Evolutionary conservation across 768 basidiomycete genomes (phyloP), one percentile per base, ranked within the genome.

Genomic region (Podaxis sp.): DNA sequence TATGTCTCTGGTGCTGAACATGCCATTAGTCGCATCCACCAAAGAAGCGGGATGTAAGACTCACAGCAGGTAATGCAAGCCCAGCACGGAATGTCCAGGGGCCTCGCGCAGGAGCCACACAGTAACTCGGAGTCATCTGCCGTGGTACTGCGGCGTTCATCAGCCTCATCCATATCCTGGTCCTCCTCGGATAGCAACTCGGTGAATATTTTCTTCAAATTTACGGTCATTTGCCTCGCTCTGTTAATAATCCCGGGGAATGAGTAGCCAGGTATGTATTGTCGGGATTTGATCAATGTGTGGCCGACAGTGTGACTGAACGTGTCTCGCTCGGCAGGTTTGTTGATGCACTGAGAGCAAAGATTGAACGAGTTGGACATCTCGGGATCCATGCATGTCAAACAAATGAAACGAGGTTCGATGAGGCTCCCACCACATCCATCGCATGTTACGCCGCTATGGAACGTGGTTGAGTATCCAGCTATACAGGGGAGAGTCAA

Each of bases 301-400:
- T 64, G 63, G 15, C 49, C 52, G 19, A 33, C 19, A n/a, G 15
- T 29, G 37, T 64, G 63, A 24, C 41, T 64, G 19, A 58, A 43
- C 2, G 43, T 19, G 24, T 56, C 12, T 12, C 57, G 51, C 40
- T 54, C 33, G 12, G 37, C 51, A 8, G 46, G 43, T 38, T 57
- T 55, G 40, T 53, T 37, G 11, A 54, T 22, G 37, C 63, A 64
- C 25, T 25, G 24, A 6, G 37, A 15, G 50, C 63, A 64, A 22
- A 64, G 37, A n/a, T 65, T 51, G 55, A 65, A 46, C 2, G 56
- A 57, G 22, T 57, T 49, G 55, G 74, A 73, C 25, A 74, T 67
- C 57, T 75, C 72, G n/a, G 74, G 74, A 7, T 72, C 67, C 63
- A 76, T 72, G 58, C 75, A 77, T 15, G 72, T 67, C 4, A 75